Conservation (phyloP, 2,329 filamentous ascomycete species). For the Xylaria polymorpha region DNA sequence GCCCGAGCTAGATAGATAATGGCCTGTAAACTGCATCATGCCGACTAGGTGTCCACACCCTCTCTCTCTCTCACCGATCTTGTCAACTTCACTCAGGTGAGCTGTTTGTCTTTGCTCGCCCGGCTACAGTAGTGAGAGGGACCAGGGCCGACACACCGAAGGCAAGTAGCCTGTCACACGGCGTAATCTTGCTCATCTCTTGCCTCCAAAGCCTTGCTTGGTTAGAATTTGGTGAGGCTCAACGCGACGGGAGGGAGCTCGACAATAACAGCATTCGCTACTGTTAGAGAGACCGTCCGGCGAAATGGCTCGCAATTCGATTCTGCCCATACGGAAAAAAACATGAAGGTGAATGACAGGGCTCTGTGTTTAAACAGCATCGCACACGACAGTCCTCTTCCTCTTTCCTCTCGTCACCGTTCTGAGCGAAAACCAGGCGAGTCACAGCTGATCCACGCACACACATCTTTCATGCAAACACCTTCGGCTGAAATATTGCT, state of each 20-base stretch:
- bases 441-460: constrained; percentile 24
- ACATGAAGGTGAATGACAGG: neutral
- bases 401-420: constrained; percentile 1
- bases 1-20: constrained; percentile 49
- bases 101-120: constrained; percentile 32
- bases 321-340: neutral
- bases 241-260: neutral
- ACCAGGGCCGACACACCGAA: constrained; percentile 13
- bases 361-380: neutral
- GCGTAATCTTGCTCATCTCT: neutral
- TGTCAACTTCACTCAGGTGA: constrained; percentile 16
- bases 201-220: neutral
- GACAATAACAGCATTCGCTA: neutral
- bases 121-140: constrained; percentile 19
- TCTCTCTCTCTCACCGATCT: constrained; percentile 33
- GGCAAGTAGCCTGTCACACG: neutral
- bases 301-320: neutral
- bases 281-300: neutral
- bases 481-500: constrained; percentile 29
- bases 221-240: neutral
- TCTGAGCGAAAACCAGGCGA: constrained; percentile 3
- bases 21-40: constrained; percentile 45
- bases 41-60: constrained; percentile 31
- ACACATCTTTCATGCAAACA: constrained; percentile 5
- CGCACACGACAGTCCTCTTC: neutral